Percentiles rank a stretch among this genome's conserved stretches.
Conservation (phyloP, 352 stramenopile species). For the Phytopythium chamaehyphon region DNA sequence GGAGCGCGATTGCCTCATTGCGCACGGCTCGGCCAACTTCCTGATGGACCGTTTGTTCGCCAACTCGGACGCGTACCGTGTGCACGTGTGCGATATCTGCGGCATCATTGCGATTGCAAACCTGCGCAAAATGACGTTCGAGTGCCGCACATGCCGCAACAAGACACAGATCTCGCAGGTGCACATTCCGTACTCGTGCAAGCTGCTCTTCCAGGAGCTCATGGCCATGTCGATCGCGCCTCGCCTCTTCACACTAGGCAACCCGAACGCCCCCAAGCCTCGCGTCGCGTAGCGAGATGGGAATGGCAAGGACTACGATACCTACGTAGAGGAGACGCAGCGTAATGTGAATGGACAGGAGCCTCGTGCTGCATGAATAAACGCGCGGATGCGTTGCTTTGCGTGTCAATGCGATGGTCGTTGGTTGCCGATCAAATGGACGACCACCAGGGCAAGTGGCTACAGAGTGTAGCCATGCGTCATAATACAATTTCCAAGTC, state of each 20-base stretch:
- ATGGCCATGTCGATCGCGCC: conserved; percentile 99
- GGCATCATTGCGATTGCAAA: conserved; percentile 99
- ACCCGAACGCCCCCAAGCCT: conserved; percentile 62
- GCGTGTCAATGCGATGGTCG: too few relatives aligned
- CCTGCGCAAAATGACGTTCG: conserved; percentile 98
- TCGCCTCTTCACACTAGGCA: conserved; percentile 93
- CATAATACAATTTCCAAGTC: too few relatives aligned
- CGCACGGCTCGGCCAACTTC: conserved; percentile 98
- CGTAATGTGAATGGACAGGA: too few relatives aligned
- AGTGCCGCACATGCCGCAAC: conserved; percentile 94
- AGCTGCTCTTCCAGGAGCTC: conserved; percentile 99
- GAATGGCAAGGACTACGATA: neutral
- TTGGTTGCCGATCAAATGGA: too few relatives aligned
- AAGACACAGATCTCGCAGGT: conserved; percentile 95
- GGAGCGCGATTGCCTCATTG: conserved; percentile 99
- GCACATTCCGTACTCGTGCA: conserved; percentile 99
- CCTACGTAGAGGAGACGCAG: neutral
- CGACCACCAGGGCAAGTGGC: too few relatives aligned
- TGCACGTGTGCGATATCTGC: conserved; percentile 99
- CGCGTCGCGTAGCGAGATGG: conserved; percentile 13
- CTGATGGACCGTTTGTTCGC: conserved; percentile 99
- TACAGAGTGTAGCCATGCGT: too few relatives aligned
- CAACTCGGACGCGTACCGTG: conserved; percentile 98
- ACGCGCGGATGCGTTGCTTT: too few relatives aligned
- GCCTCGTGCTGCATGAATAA: too few relatives aligned